Base-by-base conservation (phyloP, 2,329 filamentous ascomycete species). In the Colletotrichum sp. region DNA sequence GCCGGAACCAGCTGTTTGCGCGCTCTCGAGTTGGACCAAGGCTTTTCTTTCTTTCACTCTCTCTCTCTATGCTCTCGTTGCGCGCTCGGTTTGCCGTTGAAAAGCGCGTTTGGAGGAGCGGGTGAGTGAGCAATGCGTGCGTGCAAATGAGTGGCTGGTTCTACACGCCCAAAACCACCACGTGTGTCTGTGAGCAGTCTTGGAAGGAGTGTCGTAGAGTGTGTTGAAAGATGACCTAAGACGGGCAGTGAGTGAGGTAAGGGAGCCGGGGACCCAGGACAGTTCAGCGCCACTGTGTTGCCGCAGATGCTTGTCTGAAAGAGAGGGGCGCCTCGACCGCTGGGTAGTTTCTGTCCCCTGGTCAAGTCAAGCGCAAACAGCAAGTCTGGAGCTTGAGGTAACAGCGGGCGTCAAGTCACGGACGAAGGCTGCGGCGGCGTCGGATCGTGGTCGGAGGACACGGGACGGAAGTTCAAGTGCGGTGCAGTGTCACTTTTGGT, bases 301-400 rank as follows among this genome's bases (percentile, higher is more conserved):
- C 58, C 58, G 66, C 70, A 72, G 66, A 63, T 70, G 70, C 66
- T 65, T 69, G 51, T 72, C 58, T 62, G 70, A 27, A 63, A 64
- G 66, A 47, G 65, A 72, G 43, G 65, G 66, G 66, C 34, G 58
- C 36, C 38, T 62, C 43, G 31, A 64, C 38, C 34, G 66, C 58
- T 59, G 59, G 51, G 57, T 34, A 64, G 36, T 70, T 31, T 51
- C 43, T 51, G 18, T 47, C 51, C 67, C 61, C 61, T 70, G 18
- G 67, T 70, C 61, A 73, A 70, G 54, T 43, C 36, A 54, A 61
- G 61, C 38, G 31, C 38, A 66, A 70, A 54, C 59, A 66, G 43
- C 62, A 34, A 70, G 38, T 57, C 67, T 27, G 38, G 61, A 54
- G 59, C 67, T 70, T 65, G 54, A n/a, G 31, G 51, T 43, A 62